Base-by-base conservation (phyloP, 2,329 filamentous ascomycete species). In the Sporothrix variecibatus region DNA sequence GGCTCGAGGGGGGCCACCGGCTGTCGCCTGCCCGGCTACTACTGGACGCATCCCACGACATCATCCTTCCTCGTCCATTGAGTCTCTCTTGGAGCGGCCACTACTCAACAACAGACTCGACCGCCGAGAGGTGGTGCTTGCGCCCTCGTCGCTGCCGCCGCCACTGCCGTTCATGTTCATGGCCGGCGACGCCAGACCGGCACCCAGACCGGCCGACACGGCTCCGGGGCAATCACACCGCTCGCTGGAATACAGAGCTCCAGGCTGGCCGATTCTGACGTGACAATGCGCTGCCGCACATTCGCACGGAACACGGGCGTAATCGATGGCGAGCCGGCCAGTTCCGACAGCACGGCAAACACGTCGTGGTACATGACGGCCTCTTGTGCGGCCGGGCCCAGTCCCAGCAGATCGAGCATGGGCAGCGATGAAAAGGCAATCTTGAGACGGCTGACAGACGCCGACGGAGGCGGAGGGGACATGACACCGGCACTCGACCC, bases 331-430 rank as follows among this genome's bases (percentile, higher is more conserved):
- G 84, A 82, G n/a, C 81, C 80, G 1, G 84, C 82, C 62, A 85
- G 83, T n/a, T 86, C 83, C 4, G 82, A 80, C 4, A 90, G 82
- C n/a, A 89, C 84, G 56, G 85, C 83, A 78, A 90, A 90, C 15
- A 89, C 82, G 75, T 90, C 87, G 75, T 83, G 84, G 65, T 85
- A 83, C 67, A 83, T 78, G 20, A 86, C 81, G 1, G 81, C 79
- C 1, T 82, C 80, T 2, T 79, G 77, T 2, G 79, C 79, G 15
- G 81, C 79, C 46, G 81, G 78, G 20, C 80, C 80, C 2, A 87
- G 80, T 15, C 84, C 84, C 1, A 90, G 82, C 12, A 87, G 80
- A 12, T 86, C 84, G 0, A 86, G 81, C 67, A 87, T 83, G 0
- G 75, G 72, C 0, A 49, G 28, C 2, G 77, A 76, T 17, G 84